These are phyloP conservation scores for Penicillium arizonense DNA, from an alignment of 495 filamentous ascomycete genomes.

Conservation along the genomic window DNA sequence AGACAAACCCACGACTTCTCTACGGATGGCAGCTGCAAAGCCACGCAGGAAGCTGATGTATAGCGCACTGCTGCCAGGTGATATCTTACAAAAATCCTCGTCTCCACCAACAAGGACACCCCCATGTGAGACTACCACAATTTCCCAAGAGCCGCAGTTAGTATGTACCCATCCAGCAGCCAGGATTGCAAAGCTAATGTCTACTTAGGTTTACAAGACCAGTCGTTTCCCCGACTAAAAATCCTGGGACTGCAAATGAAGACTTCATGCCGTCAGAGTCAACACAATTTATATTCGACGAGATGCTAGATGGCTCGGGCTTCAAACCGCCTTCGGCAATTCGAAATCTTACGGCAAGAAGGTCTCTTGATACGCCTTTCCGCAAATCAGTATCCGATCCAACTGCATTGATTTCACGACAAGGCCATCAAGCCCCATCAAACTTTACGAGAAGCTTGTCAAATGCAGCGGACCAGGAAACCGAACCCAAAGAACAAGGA, in stretches of 20 bases:
- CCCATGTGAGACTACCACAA: conserved; percentile 3
- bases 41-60: conserved; percentile 52
- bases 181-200: conserved; percentile 12
- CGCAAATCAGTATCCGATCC: conserved; percentile 41
- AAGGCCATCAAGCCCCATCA: conserved; percentile 11
- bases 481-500: conserved; percentile 25
- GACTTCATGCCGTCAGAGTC: conserved; percentile 31
- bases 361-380: conserved; percentile 21
- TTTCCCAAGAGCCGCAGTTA: conserved; percentile 25
- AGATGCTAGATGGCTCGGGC: conserved; percentile 18
- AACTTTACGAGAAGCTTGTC: conserved; percentile 19
- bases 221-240: neutral
- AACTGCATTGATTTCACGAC: conserved; percentile 18
- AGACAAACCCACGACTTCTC: conserved; percentile 15
- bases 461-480: conserved; percentile 10
- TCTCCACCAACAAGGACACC: conserved; percentile 2
- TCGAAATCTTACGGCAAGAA: conserved; percentile 6
- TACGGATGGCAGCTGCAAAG: conserved; percentile 35
- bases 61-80: conserved; percentile 35
- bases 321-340: conserved; percentile 1
- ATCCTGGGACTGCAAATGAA: conserved; percentile 9
- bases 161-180: conserved; percentile 22
- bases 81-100: conserved; percentile 13
- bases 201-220: conserved; percentile 7
- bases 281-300: conserved; percentile 33